Evolutionary conservation across 1,284 basidiomycete genomes (phyloP), one percentile per base, ranked within the genome.

Genomic region (Puccinia novopanici): DNA sequence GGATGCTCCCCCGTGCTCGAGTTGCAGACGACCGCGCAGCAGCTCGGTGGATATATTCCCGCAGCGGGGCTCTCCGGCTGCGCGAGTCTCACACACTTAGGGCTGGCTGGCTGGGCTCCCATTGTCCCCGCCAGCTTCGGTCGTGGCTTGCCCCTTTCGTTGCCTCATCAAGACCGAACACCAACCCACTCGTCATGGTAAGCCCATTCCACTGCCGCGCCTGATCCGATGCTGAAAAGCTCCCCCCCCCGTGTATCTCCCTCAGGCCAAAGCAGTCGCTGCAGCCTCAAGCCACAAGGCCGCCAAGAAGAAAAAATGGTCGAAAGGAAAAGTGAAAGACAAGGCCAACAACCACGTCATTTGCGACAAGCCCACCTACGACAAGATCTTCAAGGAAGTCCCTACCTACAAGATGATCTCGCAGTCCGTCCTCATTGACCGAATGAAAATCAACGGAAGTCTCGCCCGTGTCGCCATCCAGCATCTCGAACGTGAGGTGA

Each of bases 261-360:
- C 30, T 50, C 57, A 80, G 71, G 71, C 78, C 78, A 80, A 80
- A 74, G 78, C 78, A 70, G 59, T 42, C 45, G 77, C 77, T 85
- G 87, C 90, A 84, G 87, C 91, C 87, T 90, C 90, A 74, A 88
- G 90, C 82, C 91, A 91, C 83, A 91, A 92, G 85, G 93, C 93
- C 87, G 87, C 91, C 85, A 98, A 98, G 91, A 98, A 98, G 91
- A 98, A 98, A 92, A 98, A 98, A 91, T 98, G 95, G 95, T 98
- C 95, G 84, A 98, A 98, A 91, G 95, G 95, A 87, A 80, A 80
- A 67, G 71, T 74, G 19, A 80, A 67, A 80, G 78, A 80, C 78
- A 80, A 87, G 86, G 85, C 87, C 82, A 85, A 87, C 83, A 94
- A 96, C 90, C 91, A 93, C 86, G 95, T 98, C 87, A 89, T 91